Evolutionary conservation across 2,329 filamentous ascomycete genomes (phyloP), one percentile per base, ranked within the genome.

Genomic region (Cytospora piceicola): DNA sequence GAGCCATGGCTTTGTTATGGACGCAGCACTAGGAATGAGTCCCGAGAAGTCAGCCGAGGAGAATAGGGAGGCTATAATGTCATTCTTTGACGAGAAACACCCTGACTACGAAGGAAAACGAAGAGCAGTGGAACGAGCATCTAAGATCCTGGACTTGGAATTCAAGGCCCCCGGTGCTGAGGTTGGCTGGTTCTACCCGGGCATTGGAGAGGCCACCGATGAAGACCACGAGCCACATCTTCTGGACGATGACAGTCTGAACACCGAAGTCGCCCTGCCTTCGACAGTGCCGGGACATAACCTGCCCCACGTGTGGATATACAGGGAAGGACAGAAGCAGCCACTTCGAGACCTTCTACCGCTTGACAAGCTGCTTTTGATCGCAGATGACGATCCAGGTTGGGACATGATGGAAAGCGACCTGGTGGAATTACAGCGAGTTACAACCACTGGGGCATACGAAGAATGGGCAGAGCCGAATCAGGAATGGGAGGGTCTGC

Each of bases 101-200:
- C 68, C 68, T 2, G 68, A 68, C 12, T 67, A 72, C 29, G 29
- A 42, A 7, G 34, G 58, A 17, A 73, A 70, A 62, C 68, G 70
- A 34, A 58, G 68, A 22, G 72, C 71, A 2, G 73, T 77, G 3
- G 56, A 67, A 27, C 34, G 64, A 20, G 72, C 75, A 6, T 70
- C 70, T 60, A 65, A 70, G n/a, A 65, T 68, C 11, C 66, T 77
- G 2, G 75, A 76, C 61, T 65, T 59, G 3, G 75, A 77, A 64
- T 78, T 77, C 63, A 71, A 75, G 34, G 75, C 74, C 20, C 72
- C 72, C 4, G 74, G 74, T 1, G 68, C 70, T 3, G 75, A 77
- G 64, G 68, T 76, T 15, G 75, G 76, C 32, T 77, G 75, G 75
- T 76, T 77, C 54, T 77, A 77, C 62, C 72, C 70, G 20, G 39